phyloP scores from a whole-genome alignment of 2,329 filamentous ascomycete species.

The Microcera coccophila region DNA sequence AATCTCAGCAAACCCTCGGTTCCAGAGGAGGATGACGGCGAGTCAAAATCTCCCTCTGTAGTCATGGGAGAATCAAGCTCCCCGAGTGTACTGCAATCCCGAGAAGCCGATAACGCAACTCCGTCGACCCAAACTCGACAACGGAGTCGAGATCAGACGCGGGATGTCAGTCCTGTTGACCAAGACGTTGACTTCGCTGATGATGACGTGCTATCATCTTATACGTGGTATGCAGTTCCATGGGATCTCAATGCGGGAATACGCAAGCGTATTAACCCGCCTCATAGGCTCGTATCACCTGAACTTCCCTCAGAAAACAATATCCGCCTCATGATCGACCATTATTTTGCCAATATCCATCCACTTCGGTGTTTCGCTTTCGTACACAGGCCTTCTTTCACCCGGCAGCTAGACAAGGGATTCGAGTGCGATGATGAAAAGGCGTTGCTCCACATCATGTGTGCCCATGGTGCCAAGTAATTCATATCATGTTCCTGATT shows the following conservation, averaged over 20 bases:
- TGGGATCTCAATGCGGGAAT: background rate
- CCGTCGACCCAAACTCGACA: background rate
- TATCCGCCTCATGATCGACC: constrained; percentile 35
- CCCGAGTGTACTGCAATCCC: constrained; percentile 24
- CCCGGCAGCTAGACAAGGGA: constrained; percentile 36
- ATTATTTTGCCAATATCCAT: constrained; percentile 39
- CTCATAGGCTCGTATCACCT: constrained; percentile 32
- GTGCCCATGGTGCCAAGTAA: constrained; percentile 38
- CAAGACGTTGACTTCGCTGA: constrained; percentile 21
- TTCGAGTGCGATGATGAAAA: constrained; percentile 35
- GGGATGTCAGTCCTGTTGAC: constrained; percentile 18
- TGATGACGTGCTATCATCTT: constrained; percentile 25
- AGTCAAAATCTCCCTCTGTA: constrained; percentile 17
- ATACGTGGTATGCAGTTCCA: constrained; percentile 20
- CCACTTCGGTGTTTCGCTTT: constrained; percentile 40
- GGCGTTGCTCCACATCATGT: constrained; percentile 36
- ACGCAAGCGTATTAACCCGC: constrained; percentile 4
- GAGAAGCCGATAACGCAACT: constrained; percentile 18
- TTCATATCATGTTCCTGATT: constrained; percentile 3
- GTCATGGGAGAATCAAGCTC: constrained; percentile 17
- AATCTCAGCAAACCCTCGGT: constrained; percentile 28
- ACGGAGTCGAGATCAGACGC: constrained; percentile 19
- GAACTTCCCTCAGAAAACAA: constrained; percentile 33
- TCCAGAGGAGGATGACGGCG: constrained; percentile 19
- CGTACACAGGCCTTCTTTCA: constrained; percentile 39